Conservation (phyloP, 441 rosid species). For the Flueggea neowawraea region DNA sequence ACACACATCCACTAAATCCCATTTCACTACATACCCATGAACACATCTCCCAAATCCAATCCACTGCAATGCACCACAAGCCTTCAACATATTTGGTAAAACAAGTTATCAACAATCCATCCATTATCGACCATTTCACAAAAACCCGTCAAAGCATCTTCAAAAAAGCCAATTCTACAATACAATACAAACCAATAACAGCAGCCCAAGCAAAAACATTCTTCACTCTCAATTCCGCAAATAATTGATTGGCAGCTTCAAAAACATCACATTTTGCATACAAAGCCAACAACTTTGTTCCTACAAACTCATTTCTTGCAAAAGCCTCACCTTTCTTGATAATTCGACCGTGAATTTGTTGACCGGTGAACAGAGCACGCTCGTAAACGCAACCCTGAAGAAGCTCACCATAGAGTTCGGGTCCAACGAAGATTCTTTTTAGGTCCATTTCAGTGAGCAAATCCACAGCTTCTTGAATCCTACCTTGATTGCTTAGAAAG, state of each 20-base stretch:
- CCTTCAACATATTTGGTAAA: conserved; percentile 68
- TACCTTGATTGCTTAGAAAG: conserved; percentile 56
- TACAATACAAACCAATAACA: conserved; percentile 60
- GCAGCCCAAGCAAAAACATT: conserved; percentile 93
- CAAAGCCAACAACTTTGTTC: conserved; percentile 63
- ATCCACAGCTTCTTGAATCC: conserved; percentile 48
- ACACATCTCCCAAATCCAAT: conserved; percentile 56
- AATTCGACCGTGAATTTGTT: conserved; percentile 77
- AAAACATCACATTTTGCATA: conserved; percentile 60
- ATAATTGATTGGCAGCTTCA: conserved; percentile 40
- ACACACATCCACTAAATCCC: conserved; percentile 54
- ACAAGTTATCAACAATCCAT: conserved; percentile 63
- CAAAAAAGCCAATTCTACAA: conserved; percentile 48
- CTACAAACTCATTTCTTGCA: conserved; percentile 56
- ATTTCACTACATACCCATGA: conserved; percentile 58
- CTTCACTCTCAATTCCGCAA: conserved; percentile 36
- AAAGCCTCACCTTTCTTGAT: conserved; percentile 55
- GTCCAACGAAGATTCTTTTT: conserved; percentile 33
- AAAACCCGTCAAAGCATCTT: conserved; percentile 51
- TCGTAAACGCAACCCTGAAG: conserved; percentile 72
- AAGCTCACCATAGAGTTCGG: conserved; percentile 65
- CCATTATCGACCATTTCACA: conserved; percentile 57
- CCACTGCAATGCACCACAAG: conserved; percentile 66
- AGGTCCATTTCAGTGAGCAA: conserved; percentile 51
- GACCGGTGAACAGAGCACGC: conserved; percentile 52